Conservation (phyloP, 164 flowering plant genomes). For the Liquidambar formosana region DNA sequence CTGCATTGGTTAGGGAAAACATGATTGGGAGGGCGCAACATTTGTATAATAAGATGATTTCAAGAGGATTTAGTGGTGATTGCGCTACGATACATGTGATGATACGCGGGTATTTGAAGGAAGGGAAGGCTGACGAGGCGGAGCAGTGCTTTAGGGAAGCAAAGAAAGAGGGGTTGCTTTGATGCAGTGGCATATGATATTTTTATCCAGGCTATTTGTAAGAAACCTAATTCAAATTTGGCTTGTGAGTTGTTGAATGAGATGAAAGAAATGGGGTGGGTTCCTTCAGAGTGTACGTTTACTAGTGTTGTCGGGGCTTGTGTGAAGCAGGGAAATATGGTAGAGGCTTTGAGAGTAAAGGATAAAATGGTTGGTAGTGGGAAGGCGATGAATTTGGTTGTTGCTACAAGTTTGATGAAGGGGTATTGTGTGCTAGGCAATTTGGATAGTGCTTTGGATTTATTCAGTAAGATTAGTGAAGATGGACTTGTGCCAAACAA, state of each 20-base stretch:
- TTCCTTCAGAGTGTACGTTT: conserved; percentile 51
- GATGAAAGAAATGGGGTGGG: conserved; percentile 62
- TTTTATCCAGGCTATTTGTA: conserved; percentile 52
- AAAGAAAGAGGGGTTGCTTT: conserved; percentile 41
- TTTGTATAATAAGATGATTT: conserved; percentile 42
- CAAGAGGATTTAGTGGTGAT: conserved; percentile 41
- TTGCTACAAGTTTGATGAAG: conserved; percentile 66
- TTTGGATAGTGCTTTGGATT: conserved; percentile 48
- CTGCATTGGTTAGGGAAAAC: conserved; percentile 38
- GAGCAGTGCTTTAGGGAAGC: conserved; percentile 47
- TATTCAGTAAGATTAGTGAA: conserved; percentile 41
- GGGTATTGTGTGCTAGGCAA: conserved; percentile 56
- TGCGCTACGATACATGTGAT: conserved; percentile 37
- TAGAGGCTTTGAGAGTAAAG: conserved; percentile 54
- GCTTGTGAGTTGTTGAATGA: conserved; percentile 62
- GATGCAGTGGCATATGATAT: conserved; percentile 38
- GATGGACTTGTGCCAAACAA: conserved; percentile 56
- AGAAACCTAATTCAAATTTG: conserved; percentile 32
- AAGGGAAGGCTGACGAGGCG: conserved; percentile 53
- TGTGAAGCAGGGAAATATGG: conserved; percentile 59
- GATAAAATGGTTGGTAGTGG: conserved; percentile 71
- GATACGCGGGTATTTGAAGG: conserved; percentile 58
- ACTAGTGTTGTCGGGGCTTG: conserved; percentile 52
- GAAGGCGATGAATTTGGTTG: conserved; percentile 50
- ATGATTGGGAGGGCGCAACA: conserved; percentile 34